phyloP scores from a whole-genome alignment of 2,329 filamentous ascomycete genomes.

The Xylariaceae sp. region DNA sequence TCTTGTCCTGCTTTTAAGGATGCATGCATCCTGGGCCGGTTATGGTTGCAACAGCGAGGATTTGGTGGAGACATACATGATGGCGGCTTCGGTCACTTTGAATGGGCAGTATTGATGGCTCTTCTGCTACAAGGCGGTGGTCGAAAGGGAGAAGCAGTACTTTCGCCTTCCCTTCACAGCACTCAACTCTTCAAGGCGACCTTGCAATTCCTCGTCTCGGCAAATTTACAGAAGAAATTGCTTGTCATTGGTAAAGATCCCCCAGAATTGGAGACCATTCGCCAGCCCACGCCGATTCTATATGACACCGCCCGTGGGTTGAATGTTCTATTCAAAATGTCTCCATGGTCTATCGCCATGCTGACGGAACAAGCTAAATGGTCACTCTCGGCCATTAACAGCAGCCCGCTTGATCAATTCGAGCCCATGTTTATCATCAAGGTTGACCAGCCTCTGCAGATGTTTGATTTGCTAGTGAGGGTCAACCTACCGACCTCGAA shows the following conservation, averaged over 20 bases:
- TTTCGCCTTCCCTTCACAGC: slow-evolving; percentile 82
- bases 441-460: slow-evolving; percentile 55
- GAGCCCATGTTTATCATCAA: slow-evolving; percentile 78
- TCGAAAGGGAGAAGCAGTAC: slow-evolving; percentile 67
- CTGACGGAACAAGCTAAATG: slow-evolving; percentile 74
- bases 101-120: slow-evolving; percentile 82
- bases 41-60: slow-evolving; percentile 88
- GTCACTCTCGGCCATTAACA: slow-evolving; percentile 75
- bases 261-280: slow-evolving; percentile 44
- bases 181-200: slow-evolving; percentile 94
- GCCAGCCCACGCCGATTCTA: slow-evolving; percentile 65
- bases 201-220: slow-evolving; percentile 80
- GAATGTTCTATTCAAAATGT: slow-evolving; percentile 92
- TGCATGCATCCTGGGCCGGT: slow-evolving; percentile 80
- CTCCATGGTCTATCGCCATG: slow-evolving; percentile 74
- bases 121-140: slow-evolving; percentile 79
- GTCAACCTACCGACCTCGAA: slow-evolving; percentile 31
- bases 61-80: slow-evolving; percentile 69
- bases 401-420: slow-evolving; percentile 77
- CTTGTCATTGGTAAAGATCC: slow-evolving; percentile 54
- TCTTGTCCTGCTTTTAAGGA: slow-evolving; percentile 76
- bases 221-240: slow-evolving; percentile 71
- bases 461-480: slow-evolving; percentile 54
- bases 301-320: slow-evolving; percentile 75
- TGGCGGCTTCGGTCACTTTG: slow-evolving; percentile 91